These are phyloP conservation scores for Penicillium salamii DNA, from an alignment of 495 filamentous ascomycete species.

Conservation along the genomic window DNA sequence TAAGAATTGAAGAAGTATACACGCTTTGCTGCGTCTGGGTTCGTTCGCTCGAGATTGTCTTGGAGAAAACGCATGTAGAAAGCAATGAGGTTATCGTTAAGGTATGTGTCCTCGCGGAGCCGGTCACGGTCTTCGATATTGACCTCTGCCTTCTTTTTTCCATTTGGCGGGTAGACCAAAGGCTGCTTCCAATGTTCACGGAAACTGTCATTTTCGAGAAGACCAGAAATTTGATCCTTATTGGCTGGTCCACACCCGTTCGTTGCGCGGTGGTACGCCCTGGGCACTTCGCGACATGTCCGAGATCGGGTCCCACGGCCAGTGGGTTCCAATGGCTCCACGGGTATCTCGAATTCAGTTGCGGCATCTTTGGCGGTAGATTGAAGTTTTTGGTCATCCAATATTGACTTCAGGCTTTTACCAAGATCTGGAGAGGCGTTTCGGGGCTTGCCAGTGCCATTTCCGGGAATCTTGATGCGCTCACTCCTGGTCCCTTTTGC, in stretches of 20 bases:
- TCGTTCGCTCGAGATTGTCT: constrained; percentile 54
- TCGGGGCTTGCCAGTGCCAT: background rate
- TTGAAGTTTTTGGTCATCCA: constrained; percentile 1
- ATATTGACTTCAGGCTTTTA: background rate
- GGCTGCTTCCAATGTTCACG: constrained; percentile 46
- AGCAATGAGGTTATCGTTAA: constrained; percentile 89
- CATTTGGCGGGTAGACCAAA: constrained; percentile 66
- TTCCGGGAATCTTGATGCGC: background rate
- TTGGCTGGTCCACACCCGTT: constrained; percentile 2
- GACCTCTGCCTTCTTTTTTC: constrained; percentile 71
- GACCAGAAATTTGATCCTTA: constrained; percentile 1
- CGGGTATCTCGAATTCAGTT: constrained; percentile 26
- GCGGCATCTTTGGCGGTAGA: background rate
- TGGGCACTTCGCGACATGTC: constrained; percentile 18
- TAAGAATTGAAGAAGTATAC: constrained; percentile 91
- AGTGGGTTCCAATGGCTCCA: constrained; percentile 19
- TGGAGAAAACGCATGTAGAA: constrained; percentile 83
- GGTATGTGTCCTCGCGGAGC: constrained; percentile 77
- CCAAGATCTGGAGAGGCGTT: background rate
- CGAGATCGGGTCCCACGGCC: constrained; percentile 28
- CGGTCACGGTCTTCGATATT: constrained; percentile 75
- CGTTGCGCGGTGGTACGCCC: background rate
- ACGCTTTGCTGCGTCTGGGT: constrained; percentile 55
- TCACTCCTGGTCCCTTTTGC: background rate
- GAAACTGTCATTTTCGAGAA: constrained; percentile 12